These are phyloP conservation scores for Leishmania mexicana DNA, from an alignment of 208 protist genomes.

Conservation along the genomic window DNA sequence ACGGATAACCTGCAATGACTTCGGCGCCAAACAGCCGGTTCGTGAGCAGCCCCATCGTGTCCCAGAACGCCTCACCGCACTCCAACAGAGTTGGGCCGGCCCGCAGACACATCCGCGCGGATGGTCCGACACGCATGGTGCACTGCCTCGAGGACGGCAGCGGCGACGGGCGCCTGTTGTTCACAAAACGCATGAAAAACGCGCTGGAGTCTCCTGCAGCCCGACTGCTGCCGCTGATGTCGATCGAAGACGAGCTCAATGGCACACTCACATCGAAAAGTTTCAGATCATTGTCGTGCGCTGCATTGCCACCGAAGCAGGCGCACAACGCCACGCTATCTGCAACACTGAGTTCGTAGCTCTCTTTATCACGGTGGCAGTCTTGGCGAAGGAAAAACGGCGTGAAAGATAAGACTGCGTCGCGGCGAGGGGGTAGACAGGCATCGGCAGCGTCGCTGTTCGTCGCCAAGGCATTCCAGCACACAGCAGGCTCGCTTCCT, in stretches of 20 bases:
- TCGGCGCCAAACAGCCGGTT: conserved; percentile 28
- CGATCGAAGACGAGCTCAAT: neutral
- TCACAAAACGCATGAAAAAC: conserved; percentile 19
- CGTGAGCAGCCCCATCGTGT: conserved; percentile 22
- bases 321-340: neutral
- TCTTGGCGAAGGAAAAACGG: conserved; percentile 18
- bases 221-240: neutral
- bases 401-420: conserved; percentile 20
- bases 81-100: conserved; percentile 16
- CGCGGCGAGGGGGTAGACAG: neutral
- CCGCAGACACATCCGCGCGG: conserved; percentile 12
- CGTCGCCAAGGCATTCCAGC: conserved; percentile 1
- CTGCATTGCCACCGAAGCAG: neutral
- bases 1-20: conserved; percentile 26
- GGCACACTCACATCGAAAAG: conserved; percentile 8
- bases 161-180: conserved; percentile 13
- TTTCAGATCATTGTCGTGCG: neutral
- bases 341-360: conserved; percentile 23
- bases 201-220: neutral
- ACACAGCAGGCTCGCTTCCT: conserved; percentile 20
- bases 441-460: neutral
- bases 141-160: conserved; percentile 18
- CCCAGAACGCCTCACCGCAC: conserved; percentile 33
- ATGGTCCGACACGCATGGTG: conserved; percentile 2
- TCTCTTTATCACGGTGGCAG: conserved; percentile 17